Evolutionary conservation across 164 flowering plant species (phyloP).

Genomic region (Santalum album): DNA sequence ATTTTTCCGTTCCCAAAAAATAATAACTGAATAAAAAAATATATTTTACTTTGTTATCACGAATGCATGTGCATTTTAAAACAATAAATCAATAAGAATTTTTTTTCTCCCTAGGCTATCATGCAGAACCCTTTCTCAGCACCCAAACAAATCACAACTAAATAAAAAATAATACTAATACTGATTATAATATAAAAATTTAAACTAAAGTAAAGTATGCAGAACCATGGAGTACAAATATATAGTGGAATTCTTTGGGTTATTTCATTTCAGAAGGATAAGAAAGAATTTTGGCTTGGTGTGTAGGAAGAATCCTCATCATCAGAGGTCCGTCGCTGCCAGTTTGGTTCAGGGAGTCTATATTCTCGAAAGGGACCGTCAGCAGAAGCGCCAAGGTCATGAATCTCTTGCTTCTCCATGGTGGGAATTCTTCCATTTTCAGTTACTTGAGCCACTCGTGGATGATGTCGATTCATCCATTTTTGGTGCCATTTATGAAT

Average conservation of each 20-base stretch:
- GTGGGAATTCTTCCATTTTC: constrained; percentile 74
- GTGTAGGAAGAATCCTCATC: constrained; percentile 50
- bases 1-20: no score
- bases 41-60: no score
- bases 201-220: no score
- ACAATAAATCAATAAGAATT: no score
- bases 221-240: background rate
- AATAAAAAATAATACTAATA: no score
- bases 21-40: no score
- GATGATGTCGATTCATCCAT: constrained; percentile 65
- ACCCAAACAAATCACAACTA: no score
- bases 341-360: constrained; percentile 79
- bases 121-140: no score
- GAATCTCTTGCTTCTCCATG: constrained; percentile 86
- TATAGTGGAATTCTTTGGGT: background rate
- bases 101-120: no score
- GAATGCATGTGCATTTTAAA: no score
- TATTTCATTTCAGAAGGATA: background rate
- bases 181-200: no score
- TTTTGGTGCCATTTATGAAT: constrained; percentile 72
- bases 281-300: background rate
- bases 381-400: constrained; percentile 40
- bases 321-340: constrained; percentile 76
- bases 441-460: constrained; percentile 31
- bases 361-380: constrained; percentile 72